Base-by-base conservation (phyloP, 2,329 filamentous ascomycete genomes). In the Escovopsis sp. region DNA sequence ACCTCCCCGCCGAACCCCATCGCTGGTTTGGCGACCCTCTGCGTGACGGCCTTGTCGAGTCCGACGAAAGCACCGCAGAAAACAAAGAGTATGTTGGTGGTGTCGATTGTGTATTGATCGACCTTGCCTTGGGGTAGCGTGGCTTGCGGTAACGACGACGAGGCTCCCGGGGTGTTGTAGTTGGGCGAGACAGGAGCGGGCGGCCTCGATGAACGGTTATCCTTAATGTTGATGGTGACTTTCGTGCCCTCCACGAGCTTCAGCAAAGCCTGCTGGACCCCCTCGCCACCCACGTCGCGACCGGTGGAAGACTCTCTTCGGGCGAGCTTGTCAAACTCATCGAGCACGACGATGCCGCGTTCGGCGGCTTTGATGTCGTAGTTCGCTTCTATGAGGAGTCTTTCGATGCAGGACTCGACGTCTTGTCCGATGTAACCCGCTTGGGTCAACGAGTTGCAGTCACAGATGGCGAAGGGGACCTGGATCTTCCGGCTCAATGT, bases 371-470 rank as follows among this genome's bases (percentile, higher is more conserved):
- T 77, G 25, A 91, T 76, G 51, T 94, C 84, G 59, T 94, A 94
- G 57, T 93, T 89, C 8, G 89, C 79, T 45, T 93, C 87, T 42
- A 93, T 84, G 9, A 98, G 70, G 24, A 98, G 70, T 36, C 91
- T 74, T 55, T 95, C 86, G 34, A 98, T 86, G 52, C 89, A 95
- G 1, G 85, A 81, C 57, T 98, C 91, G n/a, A 89, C 89, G 57
- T 98, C 91, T 56, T 96, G 89, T 27, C 91, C 91, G 50, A 98
- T 95, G 53, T 98, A 98, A 24, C 91, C 89, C 5, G 89, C 89
- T 63, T 95, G 89, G 0, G 89, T 96, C 48, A 96, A 87, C 6
- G 88, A 84, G 39, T 91, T 95, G 60, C 89, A 96, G 61, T 96
- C 89, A 46, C 85, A 89, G 61, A 94, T 94, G 47, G 84, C 87